Conservation (phyloP, 1,284 basidiomycete species). For the Schizophyllum amplum region DNA sequence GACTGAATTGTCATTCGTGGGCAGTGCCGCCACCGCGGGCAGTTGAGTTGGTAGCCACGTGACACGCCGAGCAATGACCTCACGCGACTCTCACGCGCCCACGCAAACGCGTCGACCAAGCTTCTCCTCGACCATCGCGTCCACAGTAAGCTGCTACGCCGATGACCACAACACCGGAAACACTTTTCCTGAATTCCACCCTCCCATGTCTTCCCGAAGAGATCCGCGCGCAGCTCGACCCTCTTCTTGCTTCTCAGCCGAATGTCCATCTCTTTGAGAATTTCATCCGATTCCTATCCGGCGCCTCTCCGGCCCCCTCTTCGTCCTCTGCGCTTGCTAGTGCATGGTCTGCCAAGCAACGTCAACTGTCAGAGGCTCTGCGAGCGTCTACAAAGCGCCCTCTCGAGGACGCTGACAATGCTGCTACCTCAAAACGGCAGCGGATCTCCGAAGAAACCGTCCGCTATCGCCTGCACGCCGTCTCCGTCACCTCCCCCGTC, state of each 20-base stretch:
- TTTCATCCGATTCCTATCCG: background rate
- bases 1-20: too few relatives aligned
- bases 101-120: background rate
- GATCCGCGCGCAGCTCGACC: background rate
- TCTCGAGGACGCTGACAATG: slow-evolving; percentile 9
- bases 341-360: slow-evolving; percentile 8
- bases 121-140: background rate
- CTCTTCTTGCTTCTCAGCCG: background rate
- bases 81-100: background rate
- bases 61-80: background rate
- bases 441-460: slow-evolving; percentile 28
- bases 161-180: background rate
- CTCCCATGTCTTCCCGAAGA: background rate
- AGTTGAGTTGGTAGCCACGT: background rate
- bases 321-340: slow-evolving; percentile 1
- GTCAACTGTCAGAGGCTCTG: slow-evolving; percentile 10
- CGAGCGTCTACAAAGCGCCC: slow-evolving; percentile 6
- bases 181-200: background rate
- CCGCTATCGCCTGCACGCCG: slow-evolving; percentile 44
- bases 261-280: background rate
- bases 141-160: background rate
- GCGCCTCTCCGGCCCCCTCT: background rate
- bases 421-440: slow-evolving; percentile 13
- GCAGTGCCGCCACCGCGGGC: too few relatives aligned
- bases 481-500: slow-evolving; percentile 59